These are phyloP conservation scores for Hypoxylon rubiginosum DNA, from an alignment of 2,329 filamentous ascomycete genomes.

Conservation along the genomic window DNA sequence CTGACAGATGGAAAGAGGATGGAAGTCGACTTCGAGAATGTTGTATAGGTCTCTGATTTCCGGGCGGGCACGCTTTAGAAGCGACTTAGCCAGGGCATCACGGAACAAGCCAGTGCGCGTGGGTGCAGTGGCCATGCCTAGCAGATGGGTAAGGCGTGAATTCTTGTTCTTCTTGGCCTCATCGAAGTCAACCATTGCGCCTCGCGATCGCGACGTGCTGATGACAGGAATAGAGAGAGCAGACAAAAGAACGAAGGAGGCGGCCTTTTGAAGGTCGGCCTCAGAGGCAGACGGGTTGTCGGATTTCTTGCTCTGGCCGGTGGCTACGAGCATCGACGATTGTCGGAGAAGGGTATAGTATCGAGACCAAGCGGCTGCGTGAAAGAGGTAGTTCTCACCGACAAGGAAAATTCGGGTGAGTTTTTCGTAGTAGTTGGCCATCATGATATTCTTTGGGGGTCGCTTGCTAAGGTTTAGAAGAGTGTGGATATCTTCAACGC, in stretches of 20 bases:
- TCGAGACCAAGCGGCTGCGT: constrained; percentile 95
- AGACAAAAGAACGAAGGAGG: constrained; percentile 94
- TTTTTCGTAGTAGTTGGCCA: constrained; percentile 99
- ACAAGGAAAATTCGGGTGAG: constrained; percentile 98
- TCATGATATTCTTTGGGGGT: constrained; percentile 98
- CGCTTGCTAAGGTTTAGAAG: constrained; percentile 98
- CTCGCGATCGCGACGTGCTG: constrained; percentile 95
- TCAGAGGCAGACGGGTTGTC: constrained; percentile 94
- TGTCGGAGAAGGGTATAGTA: constrained; percentile 97
- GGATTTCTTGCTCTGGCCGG: constrained; percentile 89
- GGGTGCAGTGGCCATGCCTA: constrained; percentile 91
- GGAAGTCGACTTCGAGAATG: constrained; percentile 99
- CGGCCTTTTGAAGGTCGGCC: constrained; percentile 91
- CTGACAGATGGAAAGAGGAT: constrained; percentile 97
- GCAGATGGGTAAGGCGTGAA: constrained; percentile 92
- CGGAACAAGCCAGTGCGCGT: constrained; percentile 94
- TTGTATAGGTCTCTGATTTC: constrained; percentile 98
- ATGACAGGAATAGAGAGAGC: constrained; percentile 99
- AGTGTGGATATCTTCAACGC: constrained; percentile 98
- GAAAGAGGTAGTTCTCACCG: constrained; percentile 99
- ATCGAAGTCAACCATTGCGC: constrained; percentile 95
- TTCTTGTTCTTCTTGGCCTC: constrained; percentile 99
- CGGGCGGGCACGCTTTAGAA: constrained; percentile 90
- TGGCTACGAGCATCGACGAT: constrained; percentile 84
- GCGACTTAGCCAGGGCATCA: constrained; percentile 93